Percentiles rank a stretch among this genome's conserved stretches.
Conservation (phyloP, 2,329 filamentous ascomycete genomes). For the Cladosporium sp. region DNA sequence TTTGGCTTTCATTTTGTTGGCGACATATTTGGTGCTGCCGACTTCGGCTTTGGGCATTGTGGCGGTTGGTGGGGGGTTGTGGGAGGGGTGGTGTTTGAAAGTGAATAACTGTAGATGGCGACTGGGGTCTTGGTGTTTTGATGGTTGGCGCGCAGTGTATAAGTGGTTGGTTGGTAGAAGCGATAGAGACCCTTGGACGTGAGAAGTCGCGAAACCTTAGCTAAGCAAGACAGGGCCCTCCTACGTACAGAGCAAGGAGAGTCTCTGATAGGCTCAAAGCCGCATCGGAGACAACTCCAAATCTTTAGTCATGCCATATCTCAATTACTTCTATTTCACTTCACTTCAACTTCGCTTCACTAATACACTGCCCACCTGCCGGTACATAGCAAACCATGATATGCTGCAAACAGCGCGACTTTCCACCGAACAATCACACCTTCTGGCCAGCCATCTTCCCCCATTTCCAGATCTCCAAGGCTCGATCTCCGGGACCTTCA, state of each 20-base stretch:
- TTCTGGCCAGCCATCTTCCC: neutral
- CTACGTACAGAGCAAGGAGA: too few species aligned
- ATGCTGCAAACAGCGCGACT: neutral
- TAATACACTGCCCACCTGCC: neutral
- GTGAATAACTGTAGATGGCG: too few species aligned
- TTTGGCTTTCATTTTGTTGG: slow-evolving; percentile 86
- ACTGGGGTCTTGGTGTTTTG: too few species aligned
- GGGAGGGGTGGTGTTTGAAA: neutral
- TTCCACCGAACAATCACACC: neutral
- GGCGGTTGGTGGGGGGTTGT: slow-evolving; percentile 19
- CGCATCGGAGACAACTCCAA: neutral
- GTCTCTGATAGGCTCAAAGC: neutral
- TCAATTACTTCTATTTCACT: neutral
- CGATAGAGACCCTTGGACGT: neutral
- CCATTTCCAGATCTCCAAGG: neutral
- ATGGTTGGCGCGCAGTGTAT: neutral
- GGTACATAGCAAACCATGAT: neutral
- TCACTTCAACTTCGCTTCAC: neutral
- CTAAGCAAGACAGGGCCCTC: too few species aligned
- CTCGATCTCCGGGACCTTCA: neutral
- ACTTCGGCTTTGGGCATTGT: slow-evolving; percentile 91
- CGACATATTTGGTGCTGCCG: slow-evolving; percentile 85
- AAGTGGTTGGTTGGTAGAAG: neutral
- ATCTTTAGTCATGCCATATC: too few species aligned
- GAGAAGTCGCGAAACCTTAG: neutral